A percentile compares a stretch with the other conserved stretches of the same genome.
phyloP scores from a whole-genome alignment of 352 stramenopile species.

The Phytopythium oedochilum region DNA sequence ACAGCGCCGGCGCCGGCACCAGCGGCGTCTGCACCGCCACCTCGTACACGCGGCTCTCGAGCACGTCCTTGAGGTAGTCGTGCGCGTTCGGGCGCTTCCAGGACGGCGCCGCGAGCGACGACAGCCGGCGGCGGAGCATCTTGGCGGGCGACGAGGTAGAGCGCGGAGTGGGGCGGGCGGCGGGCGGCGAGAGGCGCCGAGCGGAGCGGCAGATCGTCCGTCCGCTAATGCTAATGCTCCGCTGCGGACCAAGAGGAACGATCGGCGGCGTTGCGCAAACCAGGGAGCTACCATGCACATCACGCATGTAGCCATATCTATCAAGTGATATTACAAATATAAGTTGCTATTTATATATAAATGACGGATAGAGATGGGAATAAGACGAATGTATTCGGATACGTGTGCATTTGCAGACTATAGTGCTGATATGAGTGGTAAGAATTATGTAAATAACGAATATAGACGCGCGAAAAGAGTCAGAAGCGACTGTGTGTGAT shows the following conservation, averaged over 20 bases:
- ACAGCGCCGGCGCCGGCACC: slow-evolving; percentile 48
- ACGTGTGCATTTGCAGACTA: too few relatives aligned
- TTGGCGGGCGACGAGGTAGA: neutral
- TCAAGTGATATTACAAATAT: too few relatives aligned
- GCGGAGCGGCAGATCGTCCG: too few relatives aligned
- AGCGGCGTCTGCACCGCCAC: slow-evolving; percentile 76
- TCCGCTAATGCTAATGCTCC: too few relatives aligned
- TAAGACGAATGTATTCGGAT: too few relatives aligned
- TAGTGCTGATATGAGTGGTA: too few relatives aligned
- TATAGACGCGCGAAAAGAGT: too few relatives aligned
- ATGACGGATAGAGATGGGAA: too few relatives aligned
- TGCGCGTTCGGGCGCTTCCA: slow-evolving; percentile 69
- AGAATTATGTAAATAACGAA: too few relatives aligned
- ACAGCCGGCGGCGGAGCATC: slow-evolving; percentile 41
- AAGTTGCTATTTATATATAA: too few relatives aligned
- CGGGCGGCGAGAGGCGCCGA: neutral
- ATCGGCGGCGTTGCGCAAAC: slow-evolving; percentile 9
- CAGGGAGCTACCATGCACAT: too few relatives aligned
- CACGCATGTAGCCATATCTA: neutral
- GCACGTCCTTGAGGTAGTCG: slow-evolving; percentile 73
- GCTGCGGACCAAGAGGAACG: slow-evolving; percentile 14
- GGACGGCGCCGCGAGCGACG: slow-evolving; percentile 20
- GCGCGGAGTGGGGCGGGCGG: slow-evolving; percentile 1
- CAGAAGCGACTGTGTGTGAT: too few relatives aligned
- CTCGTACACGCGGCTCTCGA: slow-evolving; percentile 85